Percentiles rank a stretch among this genome's conserved stretches.
These are phyloP conservation scores for Jackrogersella multiformis DNA, from an alignment of 495 filamentous ascomycete species.

Conservation along the genomic window DNA sequence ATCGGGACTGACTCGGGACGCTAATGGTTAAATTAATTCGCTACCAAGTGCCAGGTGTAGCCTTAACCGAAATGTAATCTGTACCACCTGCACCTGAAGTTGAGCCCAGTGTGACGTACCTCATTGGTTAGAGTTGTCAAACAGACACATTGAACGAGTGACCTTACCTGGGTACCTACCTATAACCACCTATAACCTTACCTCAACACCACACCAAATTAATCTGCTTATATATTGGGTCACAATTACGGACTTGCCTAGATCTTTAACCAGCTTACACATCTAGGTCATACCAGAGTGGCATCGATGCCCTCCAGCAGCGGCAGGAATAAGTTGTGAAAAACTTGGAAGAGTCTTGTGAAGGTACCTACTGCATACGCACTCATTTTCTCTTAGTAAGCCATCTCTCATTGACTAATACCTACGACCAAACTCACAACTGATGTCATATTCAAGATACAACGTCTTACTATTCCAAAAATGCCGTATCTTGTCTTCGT, in stretches of 20 bases:
- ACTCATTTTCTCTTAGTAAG: constrained; percentile 15
- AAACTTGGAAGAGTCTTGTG: neutral
- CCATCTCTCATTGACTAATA: neutral
- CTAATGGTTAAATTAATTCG: constrained; percentile 2
- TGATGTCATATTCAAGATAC: neutral
- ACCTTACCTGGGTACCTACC: no score
- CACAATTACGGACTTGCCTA: constrained; percentile 1
- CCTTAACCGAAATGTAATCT: neutral
- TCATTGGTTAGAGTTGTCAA: constrained; percentile 1
- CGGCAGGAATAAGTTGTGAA: neutral
- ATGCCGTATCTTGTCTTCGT: constrained; percentile 43
- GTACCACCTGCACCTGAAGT: neutral
- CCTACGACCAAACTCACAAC: neutral
- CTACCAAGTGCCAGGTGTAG: no score
- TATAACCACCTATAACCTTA: constrained; percentile 22
- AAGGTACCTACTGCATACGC: neutral
- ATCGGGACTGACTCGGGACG: neutral
- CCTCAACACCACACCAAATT: constrained; percentile 20
- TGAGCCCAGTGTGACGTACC: neutral
- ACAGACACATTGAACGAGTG: constrained; percentile 10
- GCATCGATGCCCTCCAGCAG: neutral
- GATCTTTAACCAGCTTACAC: neutral
- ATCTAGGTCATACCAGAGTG: neutral
- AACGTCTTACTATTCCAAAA: constrained; percentile 30
- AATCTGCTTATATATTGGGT: neutral